Evolutionary conservation across 1,139 yeast genomes (phyloP), one percentile per base, ranked within the genome.

Genomic region (Geotrichum macrosporum): DNA sequence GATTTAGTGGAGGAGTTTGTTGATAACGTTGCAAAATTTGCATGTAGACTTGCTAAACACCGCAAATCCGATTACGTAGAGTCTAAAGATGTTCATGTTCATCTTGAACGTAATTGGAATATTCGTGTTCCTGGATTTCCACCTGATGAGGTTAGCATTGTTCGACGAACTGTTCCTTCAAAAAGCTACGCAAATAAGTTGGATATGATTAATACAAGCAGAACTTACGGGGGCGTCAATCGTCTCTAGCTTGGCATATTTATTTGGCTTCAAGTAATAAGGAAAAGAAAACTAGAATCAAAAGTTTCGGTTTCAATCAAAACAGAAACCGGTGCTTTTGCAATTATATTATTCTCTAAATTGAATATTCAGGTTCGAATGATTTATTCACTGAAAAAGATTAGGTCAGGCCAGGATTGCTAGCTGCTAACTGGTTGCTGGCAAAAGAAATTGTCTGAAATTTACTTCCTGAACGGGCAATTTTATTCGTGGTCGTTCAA

Each of bases 1-100:
- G 98, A 92, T 64, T 71, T 92, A 51, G 97, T 98, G 0, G 99
- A 92, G 63, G 98, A 92, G 62, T 92, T 92, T 64, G 94, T 92
- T n/a, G 78, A 85, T 18, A 81, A 85, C 44, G 95, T 94, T 2
- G 86, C 96, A 0, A 76, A 85, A 4, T 92, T 92, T 70, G 95
- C 97, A 0, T 89, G 97, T 63, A 78, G 94, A 49, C 72, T 92
- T 57, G 98, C 99, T 19, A 92, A 92, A 63, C 96, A 92, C 62
- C 76, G 98, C 56, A 87, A 87, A 63, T 78, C 87, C n/a, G 96
- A 89, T 53, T 76, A 81, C 43, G 72, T 92, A 33, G 97, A 92
- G 59, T 86, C 85, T 13, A 80, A 82, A 58, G 98, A 92, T 64
- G 78, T 92, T 41, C 98, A 92, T 66, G 69, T 92, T 49, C 96